These are phyloP conservation scores for Rhodotorula toruloides DNA, from an alignment of 768 basidiomycete species.

Conservation along the genomic window DNA sequence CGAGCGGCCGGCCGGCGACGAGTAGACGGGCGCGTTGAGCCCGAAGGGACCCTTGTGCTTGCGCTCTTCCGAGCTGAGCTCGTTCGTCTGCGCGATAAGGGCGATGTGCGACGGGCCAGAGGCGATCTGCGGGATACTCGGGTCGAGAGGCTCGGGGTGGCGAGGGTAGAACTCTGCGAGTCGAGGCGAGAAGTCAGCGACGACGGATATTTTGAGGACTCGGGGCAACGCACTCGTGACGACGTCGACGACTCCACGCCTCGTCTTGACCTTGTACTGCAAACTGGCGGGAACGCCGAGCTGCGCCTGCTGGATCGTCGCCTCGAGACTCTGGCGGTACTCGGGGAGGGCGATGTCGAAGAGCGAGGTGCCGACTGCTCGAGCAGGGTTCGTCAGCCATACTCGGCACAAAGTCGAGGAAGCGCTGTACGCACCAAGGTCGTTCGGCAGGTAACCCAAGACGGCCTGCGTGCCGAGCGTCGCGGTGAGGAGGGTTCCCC, in stretches of 20 bases:
- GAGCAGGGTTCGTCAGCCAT: constrained; percentile 7
- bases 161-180: constrained; percentile 33
- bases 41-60: constrained; percentile 22
- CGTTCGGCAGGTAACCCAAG: constrained; percentile 43
- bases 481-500: constrained; percentile 48
- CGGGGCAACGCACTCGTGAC: constrained; percentile 44
- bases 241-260: constrained; percentile 45
- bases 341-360: constrained; percentile 45
- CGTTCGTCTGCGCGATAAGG: constrained; percentile 37
- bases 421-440: constrained; percentile 24
- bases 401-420: too few relatives aligned
- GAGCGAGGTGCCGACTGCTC: constrained; percentile 40
- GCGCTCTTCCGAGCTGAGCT: constrained; percentile 31
- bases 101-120: constrained; percentile 12
- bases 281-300: constrained; percentile 42
- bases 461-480: constrained; percentile 46
- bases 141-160: constrained; percentile 17
- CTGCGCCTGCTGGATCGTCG: constrained; percentile 43
- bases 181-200: background rate
- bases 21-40: constrained; percentile 26
- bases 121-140: background rate
- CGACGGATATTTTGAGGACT: too few relatives aligned
- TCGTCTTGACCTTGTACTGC: constrained; percentile 45
- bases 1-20: constrained; percentile 13
- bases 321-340: constrained; percentile 15